Percentiles rank a stretch among this genome's conserved stretches.
Conservation (phyloP, 352 stramenopile genomes). For the Phytophthora meadii region DNA sequence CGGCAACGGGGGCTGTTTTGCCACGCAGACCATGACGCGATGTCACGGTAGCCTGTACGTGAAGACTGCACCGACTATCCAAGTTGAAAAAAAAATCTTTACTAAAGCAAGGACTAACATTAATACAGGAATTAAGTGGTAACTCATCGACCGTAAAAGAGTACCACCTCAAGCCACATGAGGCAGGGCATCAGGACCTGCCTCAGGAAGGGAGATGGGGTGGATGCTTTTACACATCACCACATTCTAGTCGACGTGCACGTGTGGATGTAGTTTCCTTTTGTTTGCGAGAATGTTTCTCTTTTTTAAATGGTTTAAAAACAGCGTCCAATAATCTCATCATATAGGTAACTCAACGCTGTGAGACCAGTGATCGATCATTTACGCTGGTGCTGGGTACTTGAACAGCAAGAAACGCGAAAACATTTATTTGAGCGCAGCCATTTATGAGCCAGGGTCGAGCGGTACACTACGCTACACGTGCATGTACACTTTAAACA, state of each 20-base stretch:
- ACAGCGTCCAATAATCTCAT: no score
- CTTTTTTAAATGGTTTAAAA: no score
- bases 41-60: background rate
- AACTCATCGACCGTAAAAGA: background rate
- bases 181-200: background rate
- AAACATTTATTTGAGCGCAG: no score
- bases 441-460: no score
- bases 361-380: no score
- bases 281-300: background rate
- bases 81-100: background rate
- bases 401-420: no score
- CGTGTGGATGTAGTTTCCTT: background rate
- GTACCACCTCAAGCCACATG: background rate
- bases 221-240: slow-evolving; percentile 1
- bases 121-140: slow-evolving; percentile 3
- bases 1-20: background rate
- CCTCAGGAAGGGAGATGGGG: slow-evolving; percentile 2
- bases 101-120: slow-evolving; percentile 10
- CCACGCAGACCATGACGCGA: background rate
- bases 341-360: no score
- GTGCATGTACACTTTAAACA: no score
- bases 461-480: no score
- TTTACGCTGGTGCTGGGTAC: no score
- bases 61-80: background rate
- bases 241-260: background rate